Evolutionary conservation across 805 yeast genomes (phyloP).

Genomic region (Candida vaughaniae): DNA sequence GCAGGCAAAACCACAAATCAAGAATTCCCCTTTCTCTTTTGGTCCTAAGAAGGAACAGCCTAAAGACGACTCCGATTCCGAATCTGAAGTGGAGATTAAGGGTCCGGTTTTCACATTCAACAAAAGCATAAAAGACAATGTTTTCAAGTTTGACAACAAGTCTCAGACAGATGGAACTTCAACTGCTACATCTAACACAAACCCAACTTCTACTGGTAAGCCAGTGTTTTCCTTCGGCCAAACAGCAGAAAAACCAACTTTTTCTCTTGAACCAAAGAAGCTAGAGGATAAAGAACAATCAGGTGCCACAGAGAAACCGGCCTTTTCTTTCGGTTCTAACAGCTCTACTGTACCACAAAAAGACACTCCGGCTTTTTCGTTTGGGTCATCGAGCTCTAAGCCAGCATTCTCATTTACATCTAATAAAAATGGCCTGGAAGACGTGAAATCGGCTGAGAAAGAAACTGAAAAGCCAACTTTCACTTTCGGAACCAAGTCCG

Average conservation of each 20-base stretch:
- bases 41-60: constrained; percentile 29
- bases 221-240: constrained; percentile 19
- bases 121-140: constrained; percentile 35
- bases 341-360: neutral
- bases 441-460: too few species aligned
- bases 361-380: constrained; percentile 19
- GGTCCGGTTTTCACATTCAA: constrained; percentile 65
- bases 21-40: constrained; percentile 38
- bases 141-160: constrained; percentile 23
- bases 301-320: constrained; percentile 6
- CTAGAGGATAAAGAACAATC: too few species aligned
- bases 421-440: too few species aligned
- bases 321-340: constrained; percentile 2
- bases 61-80: constrained; percentile 28
- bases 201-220: constrained; percentile 9
- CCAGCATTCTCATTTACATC: constrained; percentile 7
- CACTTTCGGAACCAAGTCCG: neutral
- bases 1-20: constrained; percentile 25
- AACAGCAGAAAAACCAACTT: constrained; percentile 18
- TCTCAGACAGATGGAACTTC: neutral
- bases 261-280: constrained; percentile 20
- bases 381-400: constrained; percentile 12
- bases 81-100: constrained; percentile 60
- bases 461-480: too few species aligned
- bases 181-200: neutral